Base-by-base conservation (phyloP, 169 alveolate species). In the Plasmodium vinckei region DNA sequence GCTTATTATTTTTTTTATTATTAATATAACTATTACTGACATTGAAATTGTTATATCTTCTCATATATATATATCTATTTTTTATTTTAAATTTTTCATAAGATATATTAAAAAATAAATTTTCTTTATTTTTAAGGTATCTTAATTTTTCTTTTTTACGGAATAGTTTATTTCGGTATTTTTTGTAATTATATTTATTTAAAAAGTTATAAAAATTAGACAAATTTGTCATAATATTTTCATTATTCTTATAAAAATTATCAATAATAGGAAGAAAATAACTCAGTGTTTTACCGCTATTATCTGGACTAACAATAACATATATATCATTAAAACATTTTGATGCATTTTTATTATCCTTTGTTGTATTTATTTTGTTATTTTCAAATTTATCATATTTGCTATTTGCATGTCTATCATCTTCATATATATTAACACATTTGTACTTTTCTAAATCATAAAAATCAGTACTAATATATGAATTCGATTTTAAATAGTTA, bases 131-230 rank as follows among this genome's bases (percentile, higher is more conserved):
- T 49, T 61, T 69, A 42, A 51, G 42, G 70, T 21, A 57, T 68
- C 49, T 68, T 69, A 84, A 69, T 39, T 68, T 84, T 69, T 84
- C 91, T 57, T 69, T 84, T 63, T 84, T 84, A 19, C 91, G 59
- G 70, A 69, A 70, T 9, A 84, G 21, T 84, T 84, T 84, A 63
- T 84, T 84, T 69, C 56, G 72, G 68, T n/a, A 69, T 25, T 84
- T 84, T 68, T 84, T 84, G 53, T 84, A 84, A 84, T 84, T 84
- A 84, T 84, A 69, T 69, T 84, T 84, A 60, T 84, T 84, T 54
- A 84, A 69, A 51, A 84, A 84, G 19, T 84, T 39, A 51, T 84
- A 84, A 84, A 84, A 84, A 17, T 84, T 84, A 5, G 70, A 69
- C 25, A 84, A 51, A 72, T 72, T 42, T 15, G 69, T 68, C 87